Base-by-base conservation (phyloP, 2,329 filamentous ascomycete species). In the Aspergillus felis region DNA sequence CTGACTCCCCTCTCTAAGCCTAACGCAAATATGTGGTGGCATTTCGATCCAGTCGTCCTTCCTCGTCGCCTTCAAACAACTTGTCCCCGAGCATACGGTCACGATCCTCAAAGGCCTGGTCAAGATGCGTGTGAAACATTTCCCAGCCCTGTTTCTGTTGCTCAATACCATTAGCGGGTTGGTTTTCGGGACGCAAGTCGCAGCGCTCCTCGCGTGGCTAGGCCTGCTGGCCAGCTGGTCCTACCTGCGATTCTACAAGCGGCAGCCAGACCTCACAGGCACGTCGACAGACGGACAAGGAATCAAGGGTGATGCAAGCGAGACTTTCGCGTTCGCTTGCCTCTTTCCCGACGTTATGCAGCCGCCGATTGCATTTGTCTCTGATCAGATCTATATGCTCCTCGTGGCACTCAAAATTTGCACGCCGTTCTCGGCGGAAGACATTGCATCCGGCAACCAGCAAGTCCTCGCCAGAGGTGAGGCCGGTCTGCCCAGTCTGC, bases 61-160 rank as follows among this genome's bases (percentile, higher is more conserved):
- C 79, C 89, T 99, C 60, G 91, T 97, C 67, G 91, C 93, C 55
- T 96, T 97, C 78, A 97, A 96, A 78, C 94, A 99, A 76, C 90
- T 99, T 51, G 89, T 97, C 38, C 94, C 94, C 24, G 92, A 96
- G 61, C 94, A 99, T 75, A 99, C 94, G 10, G 93, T 97, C 54
- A 94, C 93, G 4, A 85, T 99, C 57, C 93, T 96, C 79, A 89
- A 89, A 63, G 92, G 92, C 62, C 79, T 96, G 60, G 74, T 97
- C 58, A 96, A 94, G 59, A 86, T 97, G 74, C 90, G 93, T 65
- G 92, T 99, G 55, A 87, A 88, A 72, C 86, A 88, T 72, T 88
- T 88, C 79, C 96, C 78, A 61, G 94, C 78, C 81, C 89, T 86
- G 73, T 96, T 82, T 79, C 86, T 82, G 62, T 74, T 90, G 57